phyloP scores from a whole-genome alignment of 345 rosid species.

The Citropsis articulata region DNA sequence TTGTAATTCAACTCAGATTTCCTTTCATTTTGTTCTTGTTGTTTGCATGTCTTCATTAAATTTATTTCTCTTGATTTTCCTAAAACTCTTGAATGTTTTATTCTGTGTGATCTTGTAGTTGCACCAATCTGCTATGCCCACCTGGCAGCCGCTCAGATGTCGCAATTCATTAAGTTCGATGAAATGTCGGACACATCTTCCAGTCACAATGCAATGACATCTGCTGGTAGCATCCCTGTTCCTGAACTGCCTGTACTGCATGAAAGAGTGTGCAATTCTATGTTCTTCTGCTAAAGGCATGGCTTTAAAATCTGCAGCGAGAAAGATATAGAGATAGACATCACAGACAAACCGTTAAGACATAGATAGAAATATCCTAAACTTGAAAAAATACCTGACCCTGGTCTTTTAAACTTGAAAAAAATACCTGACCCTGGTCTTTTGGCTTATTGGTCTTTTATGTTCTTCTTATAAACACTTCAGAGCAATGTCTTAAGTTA shows the following conservation, averaged over 20 bases:
- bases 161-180: conserved; percentile 24
- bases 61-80: not conserved
- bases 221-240: conserved; percentile 15
- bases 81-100: not conserved
- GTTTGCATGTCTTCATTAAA: not conserved
- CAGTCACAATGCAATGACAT: conserved; percentile 20
- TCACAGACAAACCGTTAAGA: too few species aligned
- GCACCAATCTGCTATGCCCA: conserved; percentile 30
- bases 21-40: too few species aligned
- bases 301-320: not conserved
- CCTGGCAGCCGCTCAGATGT: conserved; percentile 22
- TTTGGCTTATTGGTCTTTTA: not conserved
- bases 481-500: not conserved
- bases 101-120: conserved; percentile 5
- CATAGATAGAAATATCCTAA: not conserved
- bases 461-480: too few species aligned
- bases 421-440: not conserved
- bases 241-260: conserved; percentile 32
- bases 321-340: not conserved
- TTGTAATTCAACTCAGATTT: too few species aligned
- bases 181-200: conserved; percentile 20
- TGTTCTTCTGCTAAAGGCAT: conserved; percentile 33
- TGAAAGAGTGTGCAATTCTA: conserved; percentile 17
- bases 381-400: too few species aligned
- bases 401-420: not conserved